Conservation (phyloP, 78 protist genomes). For the Dictyostelium capitatum region DNA sequence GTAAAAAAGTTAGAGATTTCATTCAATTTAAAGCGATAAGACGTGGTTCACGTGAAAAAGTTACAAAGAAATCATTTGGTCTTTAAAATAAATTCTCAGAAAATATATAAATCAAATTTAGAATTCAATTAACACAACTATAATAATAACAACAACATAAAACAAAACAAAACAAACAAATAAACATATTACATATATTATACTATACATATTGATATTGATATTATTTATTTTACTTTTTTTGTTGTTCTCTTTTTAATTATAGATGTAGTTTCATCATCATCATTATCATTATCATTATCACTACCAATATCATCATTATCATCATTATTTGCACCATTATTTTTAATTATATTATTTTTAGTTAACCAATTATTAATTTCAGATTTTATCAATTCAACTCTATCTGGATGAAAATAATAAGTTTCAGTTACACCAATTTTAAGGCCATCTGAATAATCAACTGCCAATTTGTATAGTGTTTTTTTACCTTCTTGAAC, state of each 20-base stretch:
- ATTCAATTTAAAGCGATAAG: neutral
- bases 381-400: neutral
- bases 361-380: constrained; percentile 8
- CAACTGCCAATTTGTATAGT: neutral
- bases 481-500: constrained; percentile 35
- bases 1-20: constrained; percentile 19
- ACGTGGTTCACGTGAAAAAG: constrained; percentile 22
- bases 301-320: neutral
- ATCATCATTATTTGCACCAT: neutral
- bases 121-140: no score
- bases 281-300: neutral
- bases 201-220: neutral
- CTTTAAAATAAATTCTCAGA: no score
- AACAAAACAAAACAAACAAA: neutral
- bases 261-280: neutral
- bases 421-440: constrained; percentile 23
- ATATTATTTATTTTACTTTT: constrained; percentile 4
- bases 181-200: neutral
- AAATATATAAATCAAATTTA: neutral
- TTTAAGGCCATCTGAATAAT: constrained; percentile 18
- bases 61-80: constrained; percentile 1
- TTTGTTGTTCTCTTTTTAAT: neutral
- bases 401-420: neutral
- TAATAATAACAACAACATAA: neutral
- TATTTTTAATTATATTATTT: neutral